Base-by-base conservation (phyloP, 371 early-diverging fungal species). In the Mortierella sp. region DNA sequence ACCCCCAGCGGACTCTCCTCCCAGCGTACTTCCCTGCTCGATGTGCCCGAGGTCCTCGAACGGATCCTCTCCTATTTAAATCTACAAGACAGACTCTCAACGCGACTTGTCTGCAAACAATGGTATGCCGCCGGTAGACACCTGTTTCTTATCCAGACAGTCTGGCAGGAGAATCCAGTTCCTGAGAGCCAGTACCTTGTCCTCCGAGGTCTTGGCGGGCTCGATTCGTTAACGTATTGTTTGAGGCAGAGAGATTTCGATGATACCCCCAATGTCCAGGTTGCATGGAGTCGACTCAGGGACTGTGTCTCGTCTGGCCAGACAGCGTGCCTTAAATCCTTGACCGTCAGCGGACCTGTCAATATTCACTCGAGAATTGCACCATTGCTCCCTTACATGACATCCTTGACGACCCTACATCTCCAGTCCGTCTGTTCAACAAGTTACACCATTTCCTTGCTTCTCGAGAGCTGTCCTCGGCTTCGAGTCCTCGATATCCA, bases 21-120 rank as follows among this genome's bases (percentile, higher is more conserved):
- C 34, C 50, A 31, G 19, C 31, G 31, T 34, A 73, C 54, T 19
- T 73, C 52, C n/a, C 54, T 73, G 54, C 48, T 79, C 44, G 71
- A 75, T 16, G 70, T 79, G 3, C 75, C 80, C 57, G 80, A 79
- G 13, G 57, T 75, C 21, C 71, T 79, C 9, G 80, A 79, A 28
- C 65, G 31, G 34, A 38, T 79, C 19, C 47, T 79, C 14, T 47
- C 71, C n/a, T 79, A 38, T 47, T 58, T 79, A 21, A 57, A 48
- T 57, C 52, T 71, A 31, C n/a, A 47, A 31, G 68, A 72, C 42
- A 75, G 58, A 14, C 68, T 47, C 24, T n/a, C 45, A 16, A 57
- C 75, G 19, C 74, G 80, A 75, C 71, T 74, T 11, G 80, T 79
- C 58, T 79, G 57, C 75, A 74, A 70, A 31, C 70, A 44, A 11